phyloP scores from a whole-genome alignment of 441 rosid genomes.

The Adansonia madagascariensis region DNA sequence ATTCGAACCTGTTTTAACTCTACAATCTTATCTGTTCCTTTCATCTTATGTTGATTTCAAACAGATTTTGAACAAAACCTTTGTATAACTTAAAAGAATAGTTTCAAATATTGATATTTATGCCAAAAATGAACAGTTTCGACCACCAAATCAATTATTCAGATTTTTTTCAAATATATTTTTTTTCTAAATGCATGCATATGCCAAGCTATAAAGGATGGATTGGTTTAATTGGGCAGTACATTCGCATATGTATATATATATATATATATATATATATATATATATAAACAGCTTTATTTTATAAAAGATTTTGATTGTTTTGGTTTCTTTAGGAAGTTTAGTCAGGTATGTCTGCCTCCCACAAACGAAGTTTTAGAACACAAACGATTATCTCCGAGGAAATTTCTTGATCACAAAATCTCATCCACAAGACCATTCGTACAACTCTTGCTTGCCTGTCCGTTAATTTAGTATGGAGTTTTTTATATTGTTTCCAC shows the following conservation, averaged over 20 bases:
- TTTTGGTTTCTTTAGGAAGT: constrained; percentile 9
- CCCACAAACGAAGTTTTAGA: not conserved
- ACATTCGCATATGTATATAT: no score
- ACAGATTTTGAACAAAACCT: not conserved
- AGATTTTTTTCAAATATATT: no score
- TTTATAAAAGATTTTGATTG: not conserved
- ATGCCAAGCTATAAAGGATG: not conserved
- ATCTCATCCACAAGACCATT: not conserved
- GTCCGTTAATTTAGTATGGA: not conserved
- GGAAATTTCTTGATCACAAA: not conserved
- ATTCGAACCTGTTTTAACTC: not conserved
- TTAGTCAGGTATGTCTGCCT: constrained; percentile 8
- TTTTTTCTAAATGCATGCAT: not conserved
- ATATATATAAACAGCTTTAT: not conserved
- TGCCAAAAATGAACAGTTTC: not conserved
- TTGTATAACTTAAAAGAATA: not conserved
- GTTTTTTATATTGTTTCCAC: not conserved
- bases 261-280: not conserved
- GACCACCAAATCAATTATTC: not conserved
- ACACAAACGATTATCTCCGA: not conserved
- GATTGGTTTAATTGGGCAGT: not conserved
- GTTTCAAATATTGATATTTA: not conserved
- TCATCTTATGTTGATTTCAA: not conserved
- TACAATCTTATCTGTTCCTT: no score
- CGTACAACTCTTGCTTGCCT: not conserved